These are phyloP conservation scores for Rubroboletus pulcherrimus DNA, from an alignment of 768 basidiomycete genomes.

Conservation along the genomic window DNA sequence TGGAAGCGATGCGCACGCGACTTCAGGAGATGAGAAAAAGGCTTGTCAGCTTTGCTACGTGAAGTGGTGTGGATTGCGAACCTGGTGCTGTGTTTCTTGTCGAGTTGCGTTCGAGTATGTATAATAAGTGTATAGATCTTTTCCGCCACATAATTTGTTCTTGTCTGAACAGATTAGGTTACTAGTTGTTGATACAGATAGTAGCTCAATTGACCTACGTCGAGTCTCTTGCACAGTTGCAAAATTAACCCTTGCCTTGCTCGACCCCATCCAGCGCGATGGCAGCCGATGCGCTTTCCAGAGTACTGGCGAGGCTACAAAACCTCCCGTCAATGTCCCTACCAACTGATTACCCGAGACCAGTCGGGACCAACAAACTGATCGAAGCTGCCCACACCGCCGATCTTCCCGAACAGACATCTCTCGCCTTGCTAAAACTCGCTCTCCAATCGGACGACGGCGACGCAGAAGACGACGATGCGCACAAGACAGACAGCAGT, in stretches of 20 bases:
- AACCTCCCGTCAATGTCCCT: conserved; percentile 86
- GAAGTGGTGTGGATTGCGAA: conserved; percentile 1
- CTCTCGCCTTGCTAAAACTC: conserved; percentile 77
- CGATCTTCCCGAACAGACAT: conserved; percentile 70
- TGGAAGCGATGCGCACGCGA: conserved; percentile 32
- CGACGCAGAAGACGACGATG: conserved; percentile 47
- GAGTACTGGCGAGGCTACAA: conserved; percentile 65
- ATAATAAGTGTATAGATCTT: background rate
- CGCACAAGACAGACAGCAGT: conserved; percentile 33
- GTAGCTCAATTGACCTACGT: background rate
- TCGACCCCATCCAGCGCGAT: conserved; percentile 17
- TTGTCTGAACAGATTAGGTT: background rate
- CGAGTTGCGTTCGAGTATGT: background rate
- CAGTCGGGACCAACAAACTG: conserved; percentile 64
- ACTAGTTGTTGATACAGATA: background rate
- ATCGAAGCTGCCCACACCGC: conserved; percentile 81
- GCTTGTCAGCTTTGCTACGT: conserved; percentile 29
- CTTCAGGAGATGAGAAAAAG: conserved; percentile 39
- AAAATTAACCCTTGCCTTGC: background rate
- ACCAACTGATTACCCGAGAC: conserved; percentile 93
- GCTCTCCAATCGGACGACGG: conserved; percentile 65
- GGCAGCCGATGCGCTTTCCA: conserved; percentile 36
- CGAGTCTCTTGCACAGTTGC: background rate
- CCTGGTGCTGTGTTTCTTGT: background rate
- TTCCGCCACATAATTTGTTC: background rate